These are phyloP conservation scores for Discostella stelligera DNA, from an alignment of 352 stramenopile genomes.

Conservation along the genomic window DNA sequence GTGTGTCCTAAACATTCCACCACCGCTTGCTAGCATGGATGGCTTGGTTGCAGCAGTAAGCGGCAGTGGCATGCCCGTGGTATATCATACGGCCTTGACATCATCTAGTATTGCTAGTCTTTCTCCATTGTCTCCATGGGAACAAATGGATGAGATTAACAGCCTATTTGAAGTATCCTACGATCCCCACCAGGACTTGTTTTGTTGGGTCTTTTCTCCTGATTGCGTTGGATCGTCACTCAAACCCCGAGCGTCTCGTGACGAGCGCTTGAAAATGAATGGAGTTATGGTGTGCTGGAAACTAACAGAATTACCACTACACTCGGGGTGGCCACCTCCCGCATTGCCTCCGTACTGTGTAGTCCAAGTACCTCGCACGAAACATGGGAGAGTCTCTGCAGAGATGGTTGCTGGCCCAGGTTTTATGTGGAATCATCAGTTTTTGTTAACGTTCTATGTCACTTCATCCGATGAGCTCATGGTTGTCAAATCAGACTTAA, in stretches of 20 bases:
- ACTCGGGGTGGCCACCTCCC: constrained; percentile 26
- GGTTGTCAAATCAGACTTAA: constrained; percentile 16
- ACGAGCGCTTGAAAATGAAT: constrained; percentile 40
- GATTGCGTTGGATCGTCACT: constrained; percentile 44
- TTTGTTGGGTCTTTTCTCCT: constrained; percentile 43
- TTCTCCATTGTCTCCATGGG: constrained; percentile 36
- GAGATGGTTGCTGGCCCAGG: constrained; percentile 24
- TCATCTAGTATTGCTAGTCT: constrained; percentile 29
- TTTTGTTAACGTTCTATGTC: constrained; percentile 32
- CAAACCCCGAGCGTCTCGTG: constrained; percentile 26
- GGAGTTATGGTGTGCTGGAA: constrained; percentile 36
- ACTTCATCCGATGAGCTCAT: constrained; percentile 33
- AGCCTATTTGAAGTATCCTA: constrained; percentile 44
- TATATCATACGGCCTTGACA: constrained; percentile 31
- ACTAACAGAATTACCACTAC: constrained; percentile 17
- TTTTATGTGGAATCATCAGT: constrained; percentile 12
- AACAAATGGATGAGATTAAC: constrained; percentile 39
- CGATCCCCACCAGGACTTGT: constrained; percentile 27
- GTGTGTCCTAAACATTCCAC: constrained; percentile 44
- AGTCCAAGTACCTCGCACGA: constrained; percentile 13
- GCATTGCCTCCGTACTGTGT: constrained; percentile 29
- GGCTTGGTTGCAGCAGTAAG: constrained; percentile 38
- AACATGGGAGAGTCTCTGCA: constrained; percentile 21
- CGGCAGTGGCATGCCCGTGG: constrained; percentile 30
- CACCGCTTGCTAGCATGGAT: constrained; percentile 42